phyloP scores from a whole-genome alignment of 23 red algal genomes.

The Gracilaria gracilis region DNA sequence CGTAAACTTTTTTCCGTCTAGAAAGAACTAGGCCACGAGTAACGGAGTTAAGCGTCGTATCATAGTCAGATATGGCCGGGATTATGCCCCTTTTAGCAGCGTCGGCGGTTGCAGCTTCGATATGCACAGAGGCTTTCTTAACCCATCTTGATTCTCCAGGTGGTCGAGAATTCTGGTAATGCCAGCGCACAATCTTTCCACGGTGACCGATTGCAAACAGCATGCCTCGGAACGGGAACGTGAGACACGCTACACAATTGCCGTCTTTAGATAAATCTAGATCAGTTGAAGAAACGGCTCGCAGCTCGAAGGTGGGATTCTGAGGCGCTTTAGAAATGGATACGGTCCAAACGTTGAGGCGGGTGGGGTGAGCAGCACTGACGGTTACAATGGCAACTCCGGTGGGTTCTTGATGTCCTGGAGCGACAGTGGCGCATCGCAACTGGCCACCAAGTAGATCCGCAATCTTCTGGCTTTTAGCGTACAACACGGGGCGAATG shows the following conservation, averaged over 20 bases:
- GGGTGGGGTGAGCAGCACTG: slow-evolving; percentile 22
- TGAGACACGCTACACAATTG: slow-evolving; percentile 34
- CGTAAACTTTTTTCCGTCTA: slow-evolving; percentile 49
- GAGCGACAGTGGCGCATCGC: slow-evolving; percentile 59
- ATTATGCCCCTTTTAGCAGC: slow-evolving; percentile 30
- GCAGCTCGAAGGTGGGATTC: slow-evolving; percentile 37
- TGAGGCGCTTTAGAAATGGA: slow-evolving; percentile 5
- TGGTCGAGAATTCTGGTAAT: slow-evolving; percentile 33
- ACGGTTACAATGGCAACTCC: slow-evolving; percentile 73
- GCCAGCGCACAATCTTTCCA: slow-evolving; percentile 59
- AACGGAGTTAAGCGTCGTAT: slow-evolving; percentile 35
- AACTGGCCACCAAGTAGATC: slow-evolving; percentile 53
- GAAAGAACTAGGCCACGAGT: slow-evolving; percentile 41
- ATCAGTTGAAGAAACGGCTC: slow-evolving; percentile 18
- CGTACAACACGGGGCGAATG: slow-evolving; percentile 21
- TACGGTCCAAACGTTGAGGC: slow-evolving; percentile 73
- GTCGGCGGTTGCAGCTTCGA: slow-evolving; percentile 29
- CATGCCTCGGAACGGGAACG: slow-evolving; percentile 56
- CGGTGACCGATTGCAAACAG: slow-evolving; percentile 65
- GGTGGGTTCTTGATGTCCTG: slow-evolving; percentile 50
- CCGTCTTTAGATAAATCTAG: slow-evolving; percentile 54
- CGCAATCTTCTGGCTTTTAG: slow-evolving; percentile 43
- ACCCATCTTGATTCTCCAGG: slow-evolving; percentile 44
- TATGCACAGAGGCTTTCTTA: background rate
- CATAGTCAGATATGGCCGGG: background rate